A percentile compares a stretch with the other conserved stretches of the same genome.
These are phyloP conservation scores for Penicillium canescens DNA, from an alignment of 495 filamentous ascomycete species.

Conservation along the genomic window DNA sequence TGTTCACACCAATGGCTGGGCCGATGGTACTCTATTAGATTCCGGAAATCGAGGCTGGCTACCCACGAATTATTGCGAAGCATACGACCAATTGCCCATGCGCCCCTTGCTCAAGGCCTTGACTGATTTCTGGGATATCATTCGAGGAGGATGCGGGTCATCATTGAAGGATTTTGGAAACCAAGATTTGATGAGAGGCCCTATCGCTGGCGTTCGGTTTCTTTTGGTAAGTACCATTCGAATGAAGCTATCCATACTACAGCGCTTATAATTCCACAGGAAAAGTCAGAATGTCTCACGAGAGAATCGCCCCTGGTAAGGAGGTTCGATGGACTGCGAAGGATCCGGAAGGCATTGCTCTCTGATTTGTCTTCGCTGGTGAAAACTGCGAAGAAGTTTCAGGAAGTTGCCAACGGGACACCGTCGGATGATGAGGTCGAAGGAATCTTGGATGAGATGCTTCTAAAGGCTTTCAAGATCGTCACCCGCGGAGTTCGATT, in stretches of 20 bases:
- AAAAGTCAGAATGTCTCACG: slow-evolving; percentile 84
- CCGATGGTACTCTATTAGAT: slow-evolving; percentile 90
- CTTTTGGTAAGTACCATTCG: slow-evolving; percentile 66
- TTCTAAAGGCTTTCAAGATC: slow-evolving; percentile 89
- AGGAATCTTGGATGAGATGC: slow-evolving; percentile 84
- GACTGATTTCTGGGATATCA: slow-evolving; percentile 89
- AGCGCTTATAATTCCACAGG: slow-evolving; percentile 47
- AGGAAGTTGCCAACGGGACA: slow-evolving; percentile 57
- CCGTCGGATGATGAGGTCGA: slow-evolving; percentile 63
- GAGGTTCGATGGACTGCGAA: slow-evolving; percentile 71
- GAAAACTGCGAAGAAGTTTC: slow-evolving; percentile 79
- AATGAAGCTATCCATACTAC: neutral
- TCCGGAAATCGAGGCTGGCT: slow-evolving; percentile 93
- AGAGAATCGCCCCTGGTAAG: slow-evolving; percentile 74
- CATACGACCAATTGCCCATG: slow-evolving; percentile 86
- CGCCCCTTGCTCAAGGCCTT: slow-evolving; percentile 81
- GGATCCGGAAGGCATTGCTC: slow-evolving; percentile 80
- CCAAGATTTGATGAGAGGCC: slow-evolving; percentile 86
- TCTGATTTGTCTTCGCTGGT: slow-evolving; percentile 89
- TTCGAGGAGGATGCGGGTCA: slow-evolving; percentile 65
- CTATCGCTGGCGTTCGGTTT: slow-evolving; percentile 90
- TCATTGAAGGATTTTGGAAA: slow-evolving; percentile 74
- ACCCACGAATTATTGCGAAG: slow-evolving; percentile 97
- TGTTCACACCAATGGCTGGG: slow-evolving; percentile 98
- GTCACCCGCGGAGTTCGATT: slow-evolving; percentile 90